Conservation (phyloP, 2,329 filamentous ascomycete genomes). For the Fusarium sp. region DNA sequence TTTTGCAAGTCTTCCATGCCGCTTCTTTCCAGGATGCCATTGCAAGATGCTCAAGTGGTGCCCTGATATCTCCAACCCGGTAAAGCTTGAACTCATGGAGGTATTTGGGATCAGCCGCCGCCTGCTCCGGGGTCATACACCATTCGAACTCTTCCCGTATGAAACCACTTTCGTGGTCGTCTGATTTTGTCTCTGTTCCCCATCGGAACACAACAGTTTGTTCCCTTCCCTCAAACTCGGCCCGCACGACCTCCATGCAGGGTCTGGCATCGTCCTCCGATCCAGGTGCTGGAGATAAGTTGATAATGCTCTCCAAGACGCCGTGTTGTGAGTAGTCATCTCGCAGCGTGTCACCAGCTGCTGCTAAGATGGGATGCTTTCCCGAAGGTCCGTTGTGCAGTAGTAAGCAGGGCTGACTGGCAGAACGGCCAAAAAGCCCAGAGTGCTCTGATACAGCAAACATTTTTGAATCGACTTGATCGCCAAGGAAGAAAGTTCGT, state of each 20-base stretch:
- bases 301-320: conserved; percentile 29
- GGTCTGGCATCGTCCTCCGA: conserved; percentile 21
- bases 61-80: conserved; percentile 27
- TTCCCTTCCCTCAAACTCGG: conserved; percentile 24
- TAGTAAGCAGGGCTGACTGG: conserved; percentile 27
- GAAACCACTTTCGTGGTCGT: conserved; percentile 12
- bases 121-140: conserved; percentile 25
- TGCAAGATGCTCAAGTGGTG: conserved; percentile 24
- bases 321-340: conserved; percentile 22
- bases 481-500: conserved; percentile 31
- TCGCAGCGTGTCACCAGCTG: conserved; percentile 25
- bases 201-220: conserved; percentile 28
- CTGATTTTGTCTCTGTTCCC: conserved; percentile 28
- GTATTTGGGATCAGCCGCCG: conserved; percentile 26
- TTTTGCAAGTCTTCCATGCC: conserved; percentile 35
- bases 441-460: conserved; percentile 35
- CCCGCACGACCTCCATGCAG: conserved; percentile 29
- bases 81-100: conserved; percentile 35
- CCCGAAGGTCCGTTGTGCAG: conserved; percentile 29
- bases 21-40: conserved; percentile 34
- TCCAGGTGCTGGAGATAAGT: conserved; percentile 25
- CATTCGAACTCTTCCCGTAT: conserved; percentile 31
- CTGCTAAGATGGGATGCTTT: conserved; percentile 30
- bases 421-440: conserved; percentile 20
- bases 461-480: conserved; percentile 28